A percentile compares a stretch with the other conserved stretches of the same genome.
Conservation (phyloP, 1,139 yeast genomes). For the Saccharomyces hybrid region DNA sequence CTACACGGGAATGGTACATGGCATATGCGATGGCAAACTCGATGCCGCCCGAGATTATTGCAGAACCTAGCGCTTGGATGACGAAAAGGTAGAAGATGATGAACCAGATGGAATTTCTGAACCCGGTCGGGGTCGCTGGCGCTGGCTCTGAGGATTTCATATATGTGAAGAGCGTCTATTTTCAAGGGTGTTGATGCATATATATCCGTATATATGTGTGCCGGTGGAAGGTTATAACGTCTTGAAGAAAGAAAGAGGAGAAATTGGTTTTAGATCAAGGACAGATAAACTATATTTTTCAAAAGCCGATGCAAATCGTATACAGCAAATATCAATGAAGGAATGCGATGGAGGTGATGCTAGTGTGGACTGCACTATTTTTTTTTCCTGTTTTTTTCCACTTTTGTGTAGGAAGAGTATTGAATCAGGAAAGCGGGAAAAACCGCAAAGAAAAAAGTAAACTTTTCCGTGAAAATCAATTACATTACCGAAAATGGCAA, state of each 20-base stretch:
- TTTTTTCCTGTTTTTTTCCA: background rate
- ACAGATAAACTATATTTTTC: background rate
- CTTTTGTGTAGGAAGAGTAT: background rate
- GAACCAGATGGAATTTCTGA: constrained; percentile 6
- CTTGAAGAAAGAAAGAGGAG: background rate
- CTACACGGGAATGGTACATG: constrained; percentile 17
- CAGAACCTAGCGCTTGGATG: constrained; percentile 14
- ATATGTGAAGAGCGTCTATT: background rate
- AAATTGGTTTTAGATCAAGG: background rate
- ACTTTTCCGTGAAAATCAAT: background rate
- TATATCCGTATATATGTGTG: background rate
- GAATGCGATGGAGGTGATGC: background rate
- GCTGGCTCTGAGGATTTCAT: background rate
- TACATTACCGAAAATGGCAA: background rate
- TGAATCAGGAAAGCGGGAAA: background rate
- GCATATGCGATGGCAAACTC: constrained; percentile 26
- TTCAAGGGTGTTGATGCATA: background rate
- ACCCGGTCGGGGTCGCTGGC: background rate
- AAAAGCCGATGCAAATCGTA: background rate
- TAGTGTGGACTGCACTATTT: background rate
- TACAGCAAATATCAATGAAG: background rate
- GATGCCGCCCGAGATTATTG: constrained; percentile 21
- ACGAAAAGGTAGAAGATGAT: constrained; percentile 8
- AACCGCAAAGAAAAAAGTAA: background rate
- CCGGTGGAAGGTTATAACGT: background rate